These are phyloP conservation scores for Vigna radiata DNA, from an alignment of 306 rosid species.

Conservation along the genomic window DNA sequence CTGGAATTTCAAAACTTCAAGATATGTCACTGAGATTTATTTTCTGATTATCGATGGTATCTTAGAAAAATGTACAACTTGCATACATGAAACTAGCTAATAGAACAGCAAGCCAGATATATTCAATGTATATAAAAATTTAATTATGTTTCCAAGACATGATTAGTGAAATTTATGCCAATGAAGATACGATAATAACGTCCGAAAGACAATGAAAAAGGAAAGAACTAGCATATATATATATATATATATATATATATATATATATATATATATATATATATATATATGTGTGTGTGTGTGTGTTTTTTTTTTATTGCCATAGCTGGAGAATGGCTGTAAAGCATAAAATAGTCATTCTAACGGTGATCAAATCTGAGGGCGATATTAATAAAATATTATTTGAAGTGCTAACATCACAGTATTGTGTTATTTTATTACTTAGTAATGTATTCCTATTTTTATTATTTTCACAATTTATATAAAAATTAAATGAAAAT, in stretches of 20 bases:
- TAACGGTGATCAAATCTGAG: constrained; percentile 31
- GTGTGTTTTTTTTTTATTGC: constrained; percentile 26
- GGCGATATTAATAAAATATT: too few relatives aligned
- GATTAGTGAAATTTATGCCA: constrained; percentile 28
- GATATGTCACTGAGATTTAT: not conserved
- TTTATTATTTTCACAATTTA: too few relatives aligned
- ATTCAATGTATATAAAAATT: constrained; percentile 38
- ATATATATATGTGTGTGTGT: not conserved
- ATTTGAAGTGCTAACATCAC: too few relatives aligned
- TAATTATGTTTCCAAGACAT: constrained; percentile 31
- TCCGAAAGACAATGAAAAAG: not conserved
- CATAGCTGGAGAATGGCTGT: constrained; percentile 42
- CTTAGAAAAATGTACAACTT: not conserved
- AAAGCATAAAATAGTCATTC: constrained; percentile 17
- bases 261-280: too few relatives aligned
- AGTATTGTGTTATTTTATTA: too few relatives aligned
- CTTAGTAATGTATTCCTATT: too few relatives aligned
- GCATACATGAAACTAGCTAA: constrained; percentile 35
- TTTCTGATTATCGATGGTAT: constrained; percentile 4
- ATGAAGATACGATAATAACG: constrained; percentile 29
- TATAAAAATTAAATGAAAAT: too few relatives aligned
- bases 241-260: too few relatives aligned
- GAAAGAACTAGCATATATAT: not conserved
- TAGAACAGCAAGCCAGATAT: not conserved
- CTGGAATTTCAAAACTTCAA: constrained; percentile 8